phyloP scores from a whole-genome alignment of 2,329 filamentous ascomycete species.

The Colletotrichum siamense region DNA sequence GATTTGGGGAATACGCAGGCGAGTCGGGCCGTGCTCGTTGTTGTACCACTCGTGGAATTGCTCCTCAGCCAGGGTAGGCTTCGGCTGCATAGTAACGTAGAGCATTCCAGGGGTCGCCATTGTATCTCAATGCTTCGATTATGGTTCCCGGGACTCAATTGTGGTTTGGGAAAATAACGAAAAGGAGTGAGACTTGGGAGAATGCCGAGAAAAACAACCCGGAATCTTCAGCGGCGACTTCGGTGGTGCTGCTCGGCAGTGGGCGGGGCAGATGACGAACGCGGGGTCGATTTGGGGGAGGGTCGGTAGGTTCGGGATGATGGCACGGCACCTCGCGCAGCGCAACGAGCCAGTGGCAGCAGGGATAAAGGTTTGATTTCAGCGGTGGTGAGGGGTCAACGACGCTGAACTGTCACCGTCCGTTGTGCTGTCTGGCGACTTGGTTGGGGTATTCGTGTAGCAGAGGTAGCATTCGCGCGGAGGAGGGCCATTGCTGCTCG shows the following conservation, averaged over 20 bases:
- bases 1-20: constrained; percentile 77
- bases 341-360: not conserved
- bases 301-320: constrained; percentile 4
- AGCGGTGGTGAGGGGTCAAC: not conserved
- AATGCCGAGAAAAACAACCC: not conserved
- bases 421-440: not conserved
- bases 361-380: not conserved
- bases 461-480: not conserved
- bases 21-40: constrained; percentile 86
- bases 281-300: constrained; percentile 9
- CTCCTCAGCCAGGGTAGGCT: constrained; percentile 64
- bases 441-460: not conserved
- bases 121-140: not conserved
- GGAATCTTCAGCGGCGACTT: not conserved
- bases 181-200: not conserved
- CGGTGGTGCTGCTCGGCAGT: not conserved
- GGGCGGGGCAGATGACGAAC: constrained; percentile 11
- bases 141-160: not conserved
- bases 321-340: constrained; percentile 1
- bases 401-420: not conserved
- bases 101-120: constrained; percentile 69
- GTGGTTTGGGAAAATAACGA: not conserved
- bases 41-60: constrained; percentile 95
- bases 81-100: constrained; percentile 86
- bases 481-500: not conserved